Base-by-base conservation (phyloP, 768 basidiomycete species). In the Boletus vinaceobasis region DNA sequence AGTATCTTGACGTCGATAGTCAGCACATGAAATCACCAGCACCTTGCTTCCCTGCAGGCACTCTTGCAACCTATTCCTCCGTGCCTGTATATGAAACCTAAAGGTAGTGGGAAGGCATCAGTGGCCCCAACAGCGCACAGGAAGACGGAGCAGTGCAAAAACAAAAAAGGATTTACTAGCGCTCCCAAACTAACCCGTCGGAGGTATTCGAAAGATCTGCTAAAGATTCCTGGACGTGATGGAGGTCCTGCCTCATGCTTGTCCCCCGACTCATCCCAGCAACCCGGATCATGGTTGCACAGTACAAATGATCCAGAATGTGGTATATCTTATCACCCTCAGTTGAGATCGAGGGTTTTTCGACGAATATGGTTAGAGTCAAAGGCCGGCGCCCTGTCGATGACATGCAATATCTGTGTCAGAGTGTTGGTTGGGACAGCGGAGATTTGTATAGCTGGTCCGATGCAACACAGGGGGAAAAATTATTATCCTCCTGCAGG, bases 271-370 rank as follows among this genome's bases (percentile, higher is more conserved):
- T 23, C 23, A 32, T 21, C 31, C 21, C 43, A 21, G 17, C 23
- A n/a, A 35, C 44, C 38, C 60, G 55, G 60, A 58, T 57, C 55
- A 60, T 47, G 15, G 15, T 29, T 13, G 23, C 50, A 55, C 53
- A 26, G 48, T 52, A 55, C 58, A 36, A 42, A 14, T 47, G 37
- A 36, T 23, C 39, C 43, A 50, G 21, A 40, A n/a, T 35, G 33
- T 36, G 43, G 31, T 21, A 43, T 36, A 44, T 43, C 35, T 43
- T 32, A 48, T 48, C 44, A 51, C 49, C 43, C 33, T 63, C 43
- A 44, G 59, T 50, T 40, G 39, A 44, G 38, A 60, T 59, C 29
- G 32, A 43, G 37, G 44, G 45, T 29, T 49, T 39, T 42, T 35
- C 46, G 45, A 57, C 47, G 47, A 36, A 53, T 43, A 47, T 37